Base-by-base conservation (phyloP, 306 rosid species). In the Trifolium repens region DNA sequence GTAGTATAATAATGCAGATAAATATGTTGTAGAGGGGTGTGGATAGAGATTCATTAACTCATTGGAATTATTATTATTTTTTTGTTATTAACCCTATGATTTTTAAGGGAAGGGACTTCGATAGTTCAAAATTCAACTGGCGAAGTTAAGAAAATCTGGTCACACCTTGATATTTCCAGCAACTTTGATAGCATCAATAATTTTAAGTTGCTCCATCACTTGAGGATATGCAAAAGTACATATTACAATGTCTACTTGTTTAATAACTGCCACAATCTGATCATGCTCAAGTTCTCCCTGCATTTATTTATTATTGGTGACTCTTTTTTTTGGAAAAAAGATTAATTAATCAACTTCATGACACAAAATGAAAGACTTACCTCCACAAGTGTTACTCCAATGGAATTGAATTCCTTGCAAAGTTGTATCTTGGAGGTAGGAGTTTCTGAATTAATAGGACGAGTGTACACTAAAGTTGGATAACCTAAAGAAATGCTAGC, bases 391-490 rank as follows among this genome's bases (percentile, higher is more conserved):
- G 58, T 67, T 68, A 72, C 84, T 11, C 87, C 79, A 55, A 72
- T 71, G 67, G 81, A 69, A 0, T 24, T 60, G 34, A 85, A 85
- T 1, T 85, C 54, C 0, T 67, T 17, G 58, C 47, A 60, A 53
- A 76, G 19, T 32, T 83, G 74, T 2, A 13, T 8, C 66, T 83
- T 85, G 1, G 83, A 69, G n/a, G 57, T 15, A 44, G 47, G 27
- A 7, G 84, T 39, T 14, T 34, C 43, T 4, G 79, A 49, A 14
- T 39, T 52, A 43, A 77, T 30, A 22, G 82, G 71, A 2, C 87
- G 81, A 7, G 87, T 52, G 14, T 80, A 85, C 0, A 82, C 83
- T 2, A 30, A 77, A 19, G 85, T 82, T 73, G 79, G 83, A 80
- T 80, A 70, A 0, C 89, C 85, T 52, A 78, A 76, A 26, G 27